These are phyloP conservation scores for Selaginella tamariscina DNA, from an alignment of 75 land plant genomes.

Conservation along the genomic window DNA sequence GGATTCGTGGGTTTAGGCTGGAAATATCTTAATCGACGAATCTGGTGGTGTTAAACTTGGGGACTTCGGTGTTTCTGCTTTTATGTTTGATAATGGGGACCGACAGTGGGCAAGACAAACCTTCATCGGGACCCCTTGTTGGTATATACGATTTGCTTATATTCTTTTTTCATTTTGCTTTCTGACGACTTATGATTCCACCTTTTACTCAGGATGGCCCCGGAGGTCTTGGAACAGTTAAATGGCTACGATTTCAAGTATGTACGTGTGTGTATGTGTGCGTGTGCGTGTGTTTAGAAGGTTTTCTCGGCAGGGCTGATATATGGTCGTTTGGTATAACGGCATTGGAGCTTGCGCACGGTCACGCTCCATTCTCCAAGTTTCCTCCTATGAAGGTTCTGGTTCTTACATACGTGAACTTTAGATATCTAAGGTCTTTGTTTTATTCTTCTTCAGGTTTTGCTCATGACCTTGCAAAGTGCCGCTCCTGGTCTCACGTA, in stretches of 20 bases:
- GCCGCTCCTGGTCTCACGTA: slow-evolving; percentile 91
- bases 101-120: slow-evolving; percentile 78
- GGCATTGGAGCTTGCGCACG: not conserved
- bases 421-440: not conserved
- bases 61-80: slow-evolving; percentile 89
- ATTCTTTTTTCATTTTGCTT: not conserved
- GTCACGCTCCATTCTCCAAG: not conserved
- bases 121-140: slow-evolving; percentile 89
- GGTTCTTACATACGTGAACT: not conserved
- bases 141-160: slow-evolving; percentile 35
- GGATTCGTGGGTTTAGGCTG: slow-evolving; percentile 39
- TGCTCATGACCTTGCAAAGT: slow-evolving; percentile 84
- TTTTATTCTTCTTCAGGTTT: slow-evolving; percentile 60
- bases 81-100: slow-evolving; percentile 83
- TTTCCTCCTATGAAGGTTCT: not conserved
- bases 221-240: slow-evolving; percentile 6
- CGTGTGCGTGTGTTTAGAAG: too few species aligned
- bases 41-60: slow-evolving; percentile 63
- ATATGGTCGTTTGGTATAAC: not conserved
- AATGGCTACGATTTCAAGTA: slow-evolving; percentile 18
- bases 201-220: slow-evolving; percentile 6
- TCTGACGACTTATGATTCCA: too few species aligned
- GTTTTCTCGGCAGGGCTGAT: not conserved
- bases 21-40: slow-evolving; percentile 66
- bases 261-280: too few species aligned